Base-by-base conservation (phyloP, 352 stramenopile genomes). In the Phytopythium delawarense region DNA sequence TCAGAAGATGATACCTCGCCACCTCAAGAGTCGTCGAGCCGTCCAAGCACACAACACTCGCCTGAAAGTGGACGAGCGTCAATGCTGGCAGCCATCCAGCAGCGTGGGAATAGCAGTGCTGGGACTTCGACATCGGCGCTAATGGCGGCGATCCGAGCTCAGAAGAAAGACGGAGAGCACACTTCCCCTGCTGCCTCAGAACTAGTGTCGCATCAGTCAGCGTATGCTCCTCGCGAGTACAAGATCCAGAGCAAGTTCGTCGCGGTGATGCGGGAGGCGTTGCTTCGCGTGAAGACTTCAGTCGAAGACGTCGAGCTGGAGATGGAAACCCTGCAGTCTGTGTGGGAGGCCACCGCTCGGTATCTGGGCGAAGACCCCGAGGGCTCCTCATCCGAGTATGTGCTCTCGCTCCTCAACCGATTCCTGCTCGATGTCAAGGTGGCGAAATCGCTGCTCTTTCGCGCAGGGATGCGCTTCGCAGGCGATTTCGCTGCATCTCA, bases 381-480 rank as follows among this genome's bases (percentile, higher is more conserved):
- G 4, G 67, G 63, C 2, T 87, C 78, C 18, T 86, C 82, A 18
- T 91, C 84, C 8, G 81, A 92, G 50, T 91, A 92, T 55, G 79
- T 87, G 0, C 77, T 92, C 16, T 72, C 67, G 9, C 63, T 94
- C 2, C 61, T 94, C 12, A 80, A 94, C 62, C 74, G 82, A 12
- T 92, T 94, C 58, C 61, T 89, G 21, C 58, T 94, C 15, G 84
- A 94, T 55, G 81, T 94, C 30, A 89, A 89, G 59, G 78, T 91
- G 8, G 79, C 79, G 6, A 88, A 88, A 44, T 71, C 73, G 3
- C 54, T 90, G 40, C 69, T 91, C 1, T 83, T 80, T 23, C 76
- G 82, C 5, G 80, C 83, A 35, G 84, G 82, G 0, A 12, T 91
- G 20, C 76, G 53, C 55, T 89, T 90, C 44, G 44, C 68, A 39